Percentiles rank a stretch among this genome's conserved stretches.
These are phyloP conservation scores for Sedum album DNA, from an alignment of 164 flowering plant species.

Conservation along the genomic window DNA sequence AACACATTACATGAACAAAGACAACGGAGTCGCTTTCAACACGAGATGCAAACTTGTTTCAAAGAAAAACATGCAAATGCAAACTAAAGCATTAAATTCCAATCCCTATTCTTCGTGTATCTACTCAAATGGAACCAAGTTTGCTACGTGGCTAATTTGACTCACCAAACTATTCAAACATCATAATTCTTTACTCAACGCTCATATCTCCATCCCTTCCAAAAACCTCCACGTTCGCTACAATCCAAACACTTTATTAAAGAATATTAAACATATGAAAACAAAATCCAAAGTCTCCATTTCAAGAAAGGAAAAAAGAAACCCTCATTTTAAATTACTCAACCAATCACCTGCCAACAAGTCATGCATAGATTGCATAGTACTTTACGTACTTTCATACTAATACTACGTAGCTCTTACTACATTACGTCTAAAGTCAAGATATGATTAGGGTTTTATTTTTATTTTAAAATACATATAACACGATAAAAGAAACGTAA, in stretches of 20 bases:
- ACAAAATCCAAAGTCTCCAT: not conserved
- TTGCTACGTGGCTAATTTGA: slow-evolving; percentile 18
- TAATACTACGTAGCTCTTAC: no score
- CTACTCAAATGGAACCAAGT: not conserved
- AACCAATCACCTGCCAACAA: not conserved
- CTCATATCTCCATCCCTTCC: slow-evolving; percentile 3
- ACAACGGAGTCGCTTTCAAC: not conserved
- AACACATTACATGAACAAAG: not conserved
- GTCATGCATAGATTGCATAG: not conserved
- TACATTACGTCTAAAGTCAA: no score
- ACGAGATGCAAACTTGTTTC: no score
- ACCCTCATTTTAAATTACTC: not conserved
- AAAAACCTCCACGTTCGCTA: slow-evolving; percentile 15
- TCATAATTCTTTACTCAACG: not conserved
- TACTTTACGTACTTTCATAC: not conserved
- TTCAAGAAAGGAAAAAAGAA: not conserved
- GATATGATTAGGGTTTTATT: not conserved
- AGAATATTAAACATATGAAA: not conserved
- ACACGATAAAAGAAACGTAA: not conserved
- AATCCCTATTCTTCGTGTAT: not conserved
- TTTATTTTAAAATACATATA: not conserved
- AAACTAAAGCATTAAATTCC: not conserved
- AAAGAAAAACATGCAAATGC: no score
- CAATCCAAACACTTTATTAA: slow-evolving; percentile 5
- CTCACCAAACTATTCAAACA: slow-evolving; percentile 14